A percentile compares a stretch with the other conserved stretches of the same genome.
These are phyloP conservation scores for Loxodes magnus DNA, from an alignment of 73 alveolate genomes.

Conservation along the genomic window DNA sequence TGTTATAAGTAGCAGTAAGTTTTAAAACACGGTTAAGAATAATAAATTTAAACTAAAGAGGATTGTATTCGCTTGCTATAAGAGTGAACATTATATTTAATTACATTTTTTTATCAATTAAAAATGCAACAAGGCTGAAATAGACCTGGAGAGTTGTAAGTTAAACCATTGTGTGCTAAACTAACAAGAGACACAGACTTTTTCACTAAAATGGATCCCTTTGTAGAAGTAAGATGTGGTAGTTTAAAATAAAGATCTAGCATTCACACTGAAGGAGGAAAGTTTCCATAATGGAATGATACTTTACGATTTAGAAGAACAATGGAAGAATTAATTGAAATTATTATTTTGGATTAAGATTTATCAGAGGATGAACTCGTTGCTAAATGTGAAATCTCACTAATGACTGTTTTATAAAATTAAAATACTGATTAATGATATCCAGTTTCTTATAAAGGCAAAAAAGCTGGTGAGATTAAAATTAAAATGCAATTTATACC, in stretches of 20 bases:
- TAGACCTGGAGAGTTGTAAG: background rate
- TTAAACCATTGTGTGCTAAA: constrained; percentile 13
- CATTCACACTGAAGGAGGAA: constrained; percentile 16
- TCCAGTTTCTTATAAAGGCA: background rate
- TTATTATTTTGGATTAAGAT: constrained; percentile 1
- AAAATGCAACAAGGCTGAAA: no score
- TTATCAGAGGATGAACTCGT: constrained; percentile 7
- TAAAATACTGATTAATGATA: constrained; percentile 1
- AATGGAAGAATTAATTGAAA: background rate
- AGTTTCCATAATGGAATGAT: constrained; percentile 22
- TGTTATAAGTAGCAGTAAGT: no score
- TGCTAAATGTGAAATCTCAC: background rate
- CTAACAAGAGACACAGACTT: constrained; percentile 21
- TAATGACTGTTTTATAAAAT: background rate
- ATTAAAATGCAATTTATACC: background rate
- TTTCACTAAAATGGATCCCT: constrained; percentile 29
- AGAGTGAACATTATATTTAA: no score
- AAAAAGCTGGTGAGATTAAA: constrained; percentile 2
- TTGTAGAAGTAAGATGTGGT: background rate
- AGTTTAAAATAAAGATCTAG: background rate
- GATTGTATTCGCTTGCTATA: no score
- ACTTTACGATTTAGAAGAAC: background rate
- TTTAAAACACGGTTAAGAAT: no score
- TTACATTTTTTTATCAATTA: no score
- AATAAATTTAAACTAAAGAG: no score